Evolutionary conservation across 768 basidiomycete genomes (phyloP).

Genomic region (Nidularia pulvinata): DNA sequence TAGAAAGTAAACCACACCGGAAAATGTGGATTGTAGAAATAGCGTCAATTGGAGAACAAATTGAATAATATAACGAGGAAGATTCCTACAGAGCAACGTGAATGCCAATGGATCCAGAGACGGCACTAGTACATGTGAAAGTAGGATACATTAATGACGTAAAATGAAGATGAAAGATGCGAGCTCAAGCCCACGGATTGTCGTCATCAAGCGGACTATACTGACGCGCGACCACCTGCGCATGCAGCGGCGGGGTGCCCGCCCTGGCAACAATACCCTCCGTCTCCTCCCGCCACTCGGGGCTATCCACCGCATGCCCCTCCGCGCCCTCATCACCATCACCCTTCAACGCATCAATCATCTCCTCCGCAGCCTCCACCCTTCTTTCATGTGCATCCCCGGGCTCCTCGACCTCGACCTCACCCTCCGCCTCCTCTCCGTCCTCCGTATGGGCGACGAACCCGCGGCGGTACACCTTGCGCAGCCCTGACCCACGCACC

Average conservation of each 20-base stretch:
- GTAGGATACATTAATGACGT: too few relatives aligned
- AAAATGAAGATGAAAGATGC: too few relatives aligned
- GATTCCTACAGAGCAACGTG: too few relatives aligned
- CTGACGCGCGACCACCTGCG: constrained; percentile 23
- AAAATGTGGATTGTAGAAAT: too few relatives aligned
- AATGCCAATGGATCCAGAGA: too few relatives aligned
- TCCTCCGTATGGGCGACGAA: constrained; percentile 36
- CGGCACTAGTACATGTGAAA: too few relatives aligned
- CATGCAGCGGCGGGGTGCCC: constrained; percentile 46
- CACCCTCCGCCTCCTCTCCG: constrained; percentile 27
- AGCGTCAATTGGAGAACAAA: too few relatives aligned
- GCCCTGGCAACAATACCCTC: constrained; percentile 25
- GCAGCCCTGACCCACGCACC: constrained; percentile 34
- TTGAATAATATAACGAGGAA: too few relatives aligned
- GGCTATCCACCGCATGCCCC: constrained; percentile 5
- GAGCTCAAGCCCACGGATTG: constrained; percentile 52
- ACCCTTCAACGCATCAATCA: constrained; percentile 29
- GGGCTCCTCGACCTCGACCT: constrained; percentile 37
- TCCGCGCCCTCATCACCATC: constrained; percentile 16
- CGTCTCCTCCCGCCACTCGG: background rate
- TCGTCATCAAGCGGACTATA: constrained; percentile 39
- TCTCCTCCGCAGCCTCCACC: constrained; percentile 40
- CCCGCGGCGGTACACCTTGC: constrained; percentile 53
- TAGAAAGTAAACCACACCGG: too few relatives aligned
- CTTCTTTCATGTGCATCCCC: constrained; percentile 16